These are phyloP conservation scores for Darksidea phi DNA, from an alignment of 495 filamentous ascomycete genomes.

Conservation along the genomic window DNA sequence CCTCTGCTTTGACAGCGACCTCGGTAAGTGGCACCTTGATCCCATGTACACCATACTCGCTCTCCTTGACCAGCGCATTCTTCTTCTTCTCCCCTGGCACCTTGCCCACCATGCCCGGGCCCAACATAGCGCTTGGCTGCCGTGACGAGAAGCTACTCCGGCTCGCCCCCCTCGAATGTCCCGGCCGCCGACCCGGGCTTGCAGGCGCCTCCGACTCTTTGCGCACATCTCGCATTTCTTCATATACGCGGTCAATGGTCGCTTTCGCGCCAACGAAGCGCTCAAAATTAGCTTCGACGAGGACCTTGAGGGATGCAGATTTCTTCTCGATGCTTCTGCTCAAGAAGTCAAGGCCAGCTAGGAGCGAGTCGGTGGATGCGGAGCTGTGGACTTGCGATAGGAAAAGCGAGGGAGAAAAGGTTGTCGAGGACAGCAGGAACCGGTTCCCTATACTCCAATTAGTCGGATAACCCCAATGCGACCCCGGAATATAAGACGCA, in stretches of 20 bases:
- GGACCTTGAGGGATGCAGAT: constrained; percentile 87
- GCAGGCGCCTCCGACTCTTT: constrained; percentile 54
- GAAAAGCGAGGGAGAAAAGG: constrained; percentile 88
- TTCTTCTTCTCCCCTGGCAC: constrained; percentile 61
- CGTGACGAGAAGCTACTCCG: constrained; percentile 64
- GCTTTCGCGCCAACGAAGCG: constrained; percentile 94
- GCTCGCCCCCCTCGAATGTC: constrained; percentile 50
- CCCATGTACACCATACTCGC: constrained; percentile 88
- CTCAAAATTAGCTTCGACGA: constrained; percentile 97
- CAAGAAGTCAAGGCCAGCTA: constrained; percentile 76
- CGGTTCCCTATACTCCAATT: constrained; percentile 63
- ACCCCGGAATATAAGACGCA: constrained; percentile 44
- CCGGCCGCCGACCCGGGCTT: constrained; percentile 35
- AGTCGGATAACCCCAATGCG: constrained; percentile 12
- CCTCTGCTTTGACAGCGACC: constrained; percentile 88
- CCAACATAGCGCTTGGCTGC: constrained; percentile 50
- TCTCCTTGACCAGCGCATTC: constrained; percentile 88
- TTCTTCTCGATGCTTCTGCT: constrained; percentile 94
- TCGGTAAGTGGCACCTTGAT: constrained; percentile 85
- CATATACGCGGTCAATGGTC: constrained; percentile 97
- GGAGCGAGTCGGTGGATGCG: constrained; percentile 74
- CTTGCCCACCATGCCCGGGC: constrained; percentile 35
- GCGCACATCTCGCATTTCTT: constrained; percentile 91
- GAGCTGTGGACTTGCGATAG: constrained; percentile 85
- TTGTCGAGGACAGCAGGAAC: constrained; percentile 91